Percentiles rank a stretch among this genome's conserved stretches.
phyloP scores from a whole-genome alignment of 2,329 filamentous ascomycete species.

The Talaromyces verruculosus region DNA sequence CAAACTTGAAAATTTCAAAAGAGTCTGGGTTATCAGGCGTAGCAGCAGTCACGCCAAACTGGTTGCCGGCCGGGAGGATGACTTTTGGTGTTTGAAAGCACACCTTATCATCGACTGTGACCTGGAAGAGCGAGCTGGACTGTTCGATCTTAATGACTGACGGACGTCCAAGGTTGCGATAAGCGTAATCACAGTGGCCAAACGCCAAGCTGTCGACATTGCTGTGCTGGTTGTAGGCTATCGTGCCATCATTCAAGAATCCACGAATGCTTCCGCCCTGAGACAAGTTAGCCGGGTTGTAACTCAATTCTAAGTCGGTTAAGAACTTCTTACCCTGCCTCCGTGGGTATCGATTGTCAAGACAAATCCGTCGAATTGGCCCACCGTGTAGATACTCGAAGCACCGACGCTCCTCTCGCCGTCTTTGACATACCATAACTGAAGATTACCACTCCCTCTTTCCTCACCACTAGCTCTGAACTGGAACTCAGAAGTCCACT shows the following conservation, averaged over 20 bases:
- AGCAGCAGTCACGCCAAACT: conserved; percentile 82
- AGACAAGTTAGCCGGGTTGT: conserved; percentile 15
- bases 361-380: conserved; percentile 84
- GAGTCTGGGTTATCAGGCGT: conserved; percentile 91
- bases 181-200: conserved; percentile 85
- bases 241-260: conserved; percentile 88
- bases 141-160: conserved; percentile 76
- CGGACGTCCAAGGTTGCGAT: conserved; percentile 85
- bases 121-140: conserved; percentile 64
- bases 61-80: conserved; percentile 74
- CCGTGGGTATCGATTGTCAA: conserved; percentile 83
- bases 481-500: conserved; percentile 81
- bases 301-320: not conserved
- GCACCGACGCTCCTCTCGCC: conserved; percentile 65
- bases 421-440: conserved; percentile 83
- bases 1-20: conserved; percentile 87
- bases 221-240: conserved; percentile 73
- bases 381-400: conserved; percentile 79
- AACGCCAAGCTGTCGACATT: conserved; percentile 85
- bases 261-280: conserved; percentile 78
- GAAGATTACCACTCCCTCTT: conserved; percentile 80
- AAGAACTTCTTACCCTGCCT: conserved; percentile 52
- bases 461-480: conserved; percentile 87
- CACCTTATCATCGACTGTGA: conserved; percentile 73
- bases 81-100: conserved; percentile 84